phyloP scores from a whole-genome alignment of 176 grass and related monocot genomes.

The Sorghum bicolor region DNA sequence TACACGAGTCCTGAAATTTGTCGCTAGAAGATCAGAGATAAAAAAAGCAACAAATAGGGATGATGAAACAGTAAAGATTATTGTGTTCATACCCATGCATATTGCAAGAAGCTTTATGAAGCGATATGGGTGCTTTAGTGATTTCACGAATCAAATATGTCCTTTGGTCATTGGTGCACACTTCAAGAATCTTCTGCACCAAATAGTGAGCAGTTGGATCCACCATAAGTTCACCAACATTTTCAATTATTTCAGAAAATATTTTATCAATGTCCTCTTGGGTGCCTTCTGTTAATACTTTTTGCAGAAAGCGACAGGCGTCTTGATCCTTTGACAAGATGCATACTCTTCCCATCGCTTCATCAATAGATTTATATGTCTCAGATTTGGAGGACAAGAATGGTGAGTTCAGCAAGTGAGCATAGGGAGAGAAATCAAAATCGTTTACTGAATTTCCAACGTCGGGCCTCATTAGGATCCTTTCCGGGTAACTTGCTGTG shows the following conservation, averaged over 20 bases:
- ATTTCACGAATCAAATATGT: slow-evolving; percentile 63
- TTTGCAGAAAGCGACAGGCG: slow-evolving; percentile 58
- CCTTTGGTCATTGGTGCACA: slow-evolving; percentile 55
- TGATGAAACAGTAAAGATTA: slow-evolving; percentile 10
- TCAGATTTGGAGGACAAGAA: slow-evolving; percentile 22
- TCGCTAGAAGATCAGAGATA: background rate
- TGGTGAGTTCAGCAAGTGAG: background rate
- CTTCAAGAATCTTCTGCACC: slow-evolving; percentile 72
- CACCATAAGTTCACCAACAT: slow-evolving; percentile 72
- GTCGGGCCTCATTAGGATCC: slow-evolving; percentile 24
- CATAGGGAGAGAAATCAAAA: slow-evolving; percentile 21
- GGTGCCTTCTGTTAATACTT: slow-evolving; percentile 57
- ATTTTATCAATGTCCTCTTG: slow-evolving; percentile 53
- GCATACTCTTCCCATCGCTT: slow-evolving; percentile 47
- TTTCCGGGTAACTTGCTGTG: slow-evolving; percentile 24
- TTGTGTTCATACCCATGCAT: slow-evolving; percentile 74
- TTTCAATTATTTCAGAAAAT: slow-evolving; percentile 54
- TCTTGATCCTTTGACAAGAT: slow-evolving; percentile 72
- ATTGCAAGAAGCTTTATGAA: slow-evolving; percentile 66
- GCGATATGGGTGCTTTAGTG: slow-evolving; percentile 42
- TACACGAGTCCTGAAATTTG: slow-evolving; percentile 60
- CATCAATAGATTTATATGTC: slow-evolving; percentile 27
- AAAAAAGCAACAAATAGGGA: slow-evolving; percentile 17
- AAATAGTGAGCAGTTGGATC: slow-evolving; percentile 74
- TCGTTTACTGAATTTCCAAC: slow-evolving; percentile 22